Evolutionary conservation across 2,329 filamentous ascomycete genomes (phyloP), one percentile per base, ranked within the genome.

Genomic region (Neopestalotiopsis sp.): DNA sequence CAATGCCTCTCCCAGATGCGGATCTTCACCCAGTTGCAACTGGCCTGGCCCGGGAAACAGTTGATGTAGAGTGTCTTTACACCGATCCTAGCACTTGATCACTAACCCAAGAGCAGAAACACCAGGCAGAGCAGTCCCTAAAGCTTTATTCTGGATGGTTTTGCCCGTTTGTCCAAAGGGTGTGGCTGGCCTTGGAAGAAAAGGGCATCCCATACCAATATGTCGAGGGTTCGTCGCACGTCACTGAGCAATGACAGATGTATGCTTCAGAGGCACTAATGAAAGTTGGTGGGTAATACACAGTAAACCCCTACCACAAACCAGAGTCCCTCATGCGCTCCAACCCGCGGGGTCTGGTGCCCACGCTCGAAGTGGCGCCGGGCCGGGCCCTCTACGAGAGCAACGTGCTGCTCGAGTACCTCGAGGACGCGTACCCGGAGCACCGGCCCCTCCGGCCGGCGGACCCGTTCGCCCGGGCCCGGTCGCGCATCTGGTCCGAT

Each of bases 161-260:
- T 66, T 75, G 70, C 67, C 80, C 79, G 49, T 82, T 81, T 64
- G 79, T 88, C 5, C 87, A 89, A 76, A 81, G 87, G 24, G 82
- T 83, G 49, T 90, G 87, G 87, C 82, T 88, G 65, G 81, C 84
- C 2, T 82, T 90, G 9, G 85, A 89, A 75, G 87, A 89, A 73
- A 90, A 90, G 74, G 76, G 82, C 14, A 88, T 89, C 64, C 87
- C 85, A 9, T 90, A 90, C 75, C 84, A 89, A 79, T 87, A 87
- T 74, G 83, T 86, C 70, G 84, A 87, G 71, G 70, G 71, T 73
- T 28, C 24, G 24, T 28, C 24, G 24, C 24, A 28, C 24, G 24
- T 28, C 24, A 28, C 24, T 28, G 24, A 28, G 24, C 24, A 28
- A 28, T 28, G 1, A 28, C 24, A 28, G 24, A 28, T 28, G 24